These are phyloP conservation scores for Citrus glauca DNA, from an alignment of 345 rosid species.

Conservation along the genomic window DNA sequence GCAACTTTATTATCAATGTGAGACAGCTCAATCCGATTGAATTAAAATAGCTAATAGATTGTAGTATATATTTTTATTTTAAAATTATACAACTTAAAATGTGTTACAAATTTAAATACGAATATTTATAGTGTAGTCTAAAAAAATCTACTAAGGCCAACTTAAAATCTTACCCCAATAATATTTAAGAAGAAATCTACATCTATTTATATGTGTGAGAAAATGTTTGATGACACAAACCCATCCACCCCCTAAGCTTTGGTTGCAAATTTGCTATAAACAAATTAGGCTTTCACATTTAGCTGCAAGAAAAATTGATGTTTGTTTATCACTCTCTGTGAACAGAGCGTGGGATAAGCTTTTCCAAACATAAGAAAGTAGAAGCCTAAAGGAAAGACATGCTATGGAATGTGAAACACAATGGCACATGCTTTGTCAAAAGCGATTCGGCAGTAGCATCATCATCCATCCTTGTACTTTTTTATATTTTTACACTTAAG, in stretches of 20 bases:
- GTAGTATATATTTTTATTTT: no score
- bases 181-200: no score
- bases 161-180: no score
- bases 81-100: no score
- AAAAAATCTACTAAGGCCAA: no score
- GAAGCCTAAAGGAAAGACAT: conserved; percentile 31
- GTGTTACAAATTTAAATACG: no score
- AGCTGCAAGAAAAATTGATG: background rate
- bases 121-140: no score
- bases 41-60: no score
- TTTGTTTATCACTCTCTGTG: background rate
- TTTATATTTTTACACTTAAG: background rate
- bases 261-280: background rate
- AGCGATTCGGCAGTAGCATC: background rate
- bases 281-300: background rate
- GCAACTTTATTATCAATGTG: background rate
- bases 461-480: background rate
- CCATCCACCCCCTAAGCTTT: no score
- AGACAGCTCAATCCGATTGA: background rate
- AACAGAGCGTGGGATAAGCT: conserved; percentile 10
- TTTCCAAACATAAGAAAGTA: background rate
- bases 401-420: conserved; percentile 49
- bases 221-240: no score
- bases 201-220: no score
- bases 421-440: conserved; percentile 34